These are phyloP conservation scores for Solanum chiquidenum DNA, from an alignment of 257 asterid species.

Conservation along the genomic window DNA sequence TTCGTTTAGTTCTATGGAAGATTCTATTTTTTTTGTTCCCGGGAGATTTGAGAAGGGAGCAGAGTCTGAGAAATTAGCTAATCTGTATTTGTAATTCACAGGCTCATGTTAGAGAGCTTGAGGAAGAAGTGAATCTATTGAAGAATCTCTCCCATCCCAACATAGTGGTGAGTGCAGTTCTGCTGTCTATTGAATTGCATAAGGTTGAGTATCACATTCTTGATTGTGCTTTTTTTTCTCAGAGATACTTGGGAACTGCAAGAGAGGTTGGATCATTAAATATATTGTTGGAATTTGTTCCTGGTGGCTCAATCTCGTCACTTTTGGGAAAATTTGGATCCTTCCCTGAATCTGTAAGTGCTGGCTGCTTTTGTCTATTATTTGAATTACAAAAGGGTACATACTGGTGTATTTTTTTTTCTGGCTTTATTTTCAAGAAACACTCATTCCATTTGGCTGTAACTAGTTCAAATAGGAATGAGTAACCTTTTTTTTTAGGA, in stretches of 20 bases:
- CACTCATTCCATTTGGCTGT: neutral
- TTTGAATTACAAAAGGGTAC: neutral
- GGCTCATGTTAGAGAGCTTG: slow-evolving; percentile 95
- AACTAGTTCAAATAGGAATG: neutral
- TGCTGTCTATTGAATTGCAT: neutral
- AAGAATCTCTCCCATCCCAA: slow-evolving; percentile 94
- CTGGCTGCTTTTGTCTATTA: neutral
- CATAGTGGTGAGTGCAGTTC: slow-evolving; percentile 67
- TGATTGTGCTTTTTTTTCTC: slow-evolving; percentile 18
- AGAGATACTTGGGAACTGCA: slow-evolving; percentile 98
- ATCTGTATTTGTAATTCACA: slow-evolving; percentile 16
- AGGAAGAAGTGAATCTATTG: slow-evolving; percentile 85
- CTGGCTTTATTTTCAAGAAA: neutral
- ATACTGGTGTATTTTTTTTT: neutral
- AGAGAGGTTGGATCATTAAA: slow-evolving; percentile 82
- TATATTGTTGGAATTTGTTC: slow-evolving; percentile 91
- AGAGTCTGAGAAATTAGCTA: slow-evolving; percentile 4
- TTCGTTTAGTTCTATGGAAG: neutral
- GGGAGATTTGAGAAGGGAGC: neutral
- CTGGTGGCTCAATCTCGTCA: slow-evolving; percentile 96
- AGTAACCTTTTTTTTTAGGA: neutral
- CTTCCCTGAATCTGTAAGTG: slow-evolving; percentile 91
- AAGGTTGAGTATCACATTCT: neutral
- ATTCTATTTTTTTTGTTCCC: neutral
- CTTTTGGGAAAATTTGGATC: slow-evolving; percentile 96